phyloP scores from a whole-genome alignment of 441 rosid species.

The Jatropha multifida region DNA sequence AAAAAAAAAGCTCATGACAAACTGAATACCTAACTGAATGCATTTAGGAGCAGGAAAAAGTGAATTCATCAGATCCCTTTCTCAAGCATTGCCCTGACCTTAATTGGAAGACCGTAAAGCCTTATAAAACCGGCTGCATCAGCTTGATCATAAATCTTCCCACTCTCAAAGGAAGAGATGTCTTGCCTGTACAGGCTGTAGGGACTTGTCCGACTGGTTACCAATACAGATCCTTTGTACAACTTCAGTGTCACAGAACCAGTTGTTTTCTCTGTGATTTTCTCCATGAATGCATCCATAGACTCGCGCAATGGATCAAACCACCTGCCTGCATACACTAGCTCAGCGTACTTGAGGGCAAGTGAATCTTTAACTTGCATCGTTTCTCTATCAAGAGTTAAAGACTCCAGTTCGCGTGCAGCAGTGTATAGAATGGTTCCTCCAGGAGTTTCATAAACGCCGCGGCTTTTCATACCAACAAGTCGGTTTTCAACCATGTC shows the following conservation, averaged over 20 bases:
- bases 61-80: constrained; percentile 31
- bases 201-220: constrained; percentile 64
- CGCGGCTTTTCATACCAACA: constrained; percentile 98
- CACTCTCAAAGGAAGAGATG: constrained; percentile 84
- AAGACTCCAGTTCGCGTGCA: constrained; percentile 71
- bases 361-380: constrained; percentile 76
- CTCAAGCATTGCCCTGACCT: constrained; percentile 78
- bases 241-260: constrained; percentile 79
- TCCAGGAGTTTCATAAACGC: constrained; percentile 97
- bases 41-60: neutral
- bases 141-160: constrained; percentile 84
- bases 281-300: constrained; percentile 87
- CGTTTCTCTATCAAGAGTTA: constrained; percentile 81
- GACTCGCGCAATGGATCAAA: constrained; percentile 84
- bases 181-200: constrained; percentile 81
- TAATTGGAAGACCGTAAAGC: constrained; percentile 78
- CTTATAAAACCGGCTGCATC: constrained; percentile 89
- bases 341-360: constrained; percentile 84
- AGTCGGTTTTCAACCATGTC: constrained; percentile 96
- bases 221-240: constrained; percentile 72
- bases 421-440: constrained; percentile 84
- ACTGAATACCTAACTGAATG: too few relatives aligned
- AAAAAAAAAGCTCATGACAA: too few relatives aligned
- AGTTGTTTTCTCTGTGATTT: constrained; percentile 61
- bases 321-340: constrained; percentile 97